Base-by-base conservation (phyloP, 1,139 yeast genomes). In the Magnusiomyces fungicola region DNA sequence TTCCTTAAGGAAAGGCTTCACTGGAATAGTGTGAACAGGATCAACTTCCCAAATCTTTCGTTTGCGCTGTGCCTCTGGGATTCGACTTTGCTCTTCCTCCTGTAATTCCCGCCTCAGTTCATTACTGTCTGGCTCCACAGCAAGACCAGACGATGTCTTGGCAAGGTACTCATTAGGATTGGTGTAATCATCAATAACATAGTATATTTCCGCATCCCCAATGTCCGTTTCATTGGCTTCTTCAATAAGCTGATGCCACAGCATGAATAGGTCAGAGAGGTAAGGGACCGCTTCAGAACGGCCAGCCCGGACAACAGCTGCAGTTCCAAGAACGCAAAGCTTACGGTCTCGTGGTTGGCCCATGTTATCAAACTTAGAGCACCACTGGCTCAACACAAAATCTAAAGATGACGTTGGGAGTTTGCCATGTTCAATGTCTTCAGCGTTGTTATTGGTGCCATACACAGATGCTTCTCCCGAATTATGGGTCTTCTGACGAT, bases 301-400 rank as follows among this genome's bases (percentile, higher is more conserved):
- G 41, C 66, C 74, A 54, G 65, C 70, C 48, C 61, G 61, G 48
- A 67, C 62, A 50, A 77, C 63, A 33, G 78, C 72, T 21, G 81
- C 71, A 16, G 78, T 68, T 1, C 81, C 96, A 55, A 86, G 65
- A 4, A 81, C 69, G 57, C 73, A 82, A 57, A 79, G 70, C 61
- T 85, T 85, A 56, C 78, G 78, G 58, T 76, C 79, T 54, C 83
- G 70, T 4, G 95, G 90, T 58, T 80, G 83, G 7, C 84, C 83
- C 60, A 81, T 74, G 55, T 74, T 75, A 48, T 72, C 74, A 55
- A 71, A 64, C 45, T 61, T 61, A 14, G 63, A 63, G 47, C 73
- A 47, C 71, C 71, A 68, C 18, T 53, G 52, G 25, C 60, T 58
- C 23, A 62, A 47, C 14, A 63, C 46, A 10, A 53, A 47, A 5